Conservation (phyloP, 2,329 filamentous ascomycete species). For the Trichothecium roseum region DNA sequence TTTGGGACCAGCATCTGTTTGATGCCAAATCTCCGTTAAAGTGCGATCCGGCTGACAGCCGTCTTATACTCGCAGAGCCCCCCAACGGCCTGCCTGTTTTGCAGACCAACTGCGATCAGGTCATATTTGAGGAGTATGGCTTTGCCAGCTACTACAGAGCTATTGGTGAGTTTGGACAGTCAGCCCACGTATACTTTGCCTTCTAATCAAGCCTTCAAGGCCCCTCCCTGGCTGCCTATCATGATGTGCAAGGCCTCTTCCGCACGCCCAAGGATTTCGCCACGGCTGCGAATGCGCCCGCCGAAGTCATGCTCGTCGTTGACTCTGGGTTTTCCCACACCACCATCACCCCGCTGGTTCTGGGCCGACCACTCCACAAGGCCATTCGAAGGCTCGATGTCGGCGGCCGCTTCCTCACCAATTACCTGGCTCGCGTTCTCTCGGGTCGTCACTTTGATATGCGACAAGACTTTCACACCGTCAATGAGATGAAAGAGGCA, state of each 20-base stretch:
- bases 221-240: constrained; percentile 70
- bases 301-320: constrained; percentile 77
- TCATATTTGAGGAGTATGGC: constrained; percentile 94
- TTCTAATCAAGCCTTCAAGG: constrained; percentile 31
- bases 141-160: constrained; percentile 79
- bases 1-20: constrained; percentile 88
- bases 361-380: constrained; percentile 68
- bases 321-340: constrained; percentile 93
- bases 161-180: constrained; percentile 41
- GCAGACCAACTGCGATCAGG: constrained; percentile 87
- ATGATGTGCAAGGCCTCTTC: constrained; percentile 62
- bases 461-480: constrained; percentile 84
- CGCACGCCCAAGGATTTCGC: constrained; percentile 43
- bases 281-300: constrained; percentile 36
- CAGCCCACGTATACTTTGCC: background rate
- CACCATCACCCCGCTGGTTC: constrained; percentile 76
- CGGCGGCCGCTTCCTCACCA: constrained; percentile 87
- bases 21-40: constrained; percentile 53
- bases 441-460: constrained; percentile 92
- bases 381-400: constrained; percentile 80
- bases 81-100: constrained; percentile 72
- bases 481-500: constrained; percentile 92
- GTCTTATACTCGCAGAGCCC: constrained; percentile 75
- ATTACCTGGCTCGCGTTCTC: constrained; percentile 80
- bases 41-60: constrained; percentile 72